Percentiles rank a stretch among this genome's conserved stretches.
Evolutionary conservation across 1,139 yeast species (phyloP).

Genomic region (Saccharomyces pastorianus): DNA sequence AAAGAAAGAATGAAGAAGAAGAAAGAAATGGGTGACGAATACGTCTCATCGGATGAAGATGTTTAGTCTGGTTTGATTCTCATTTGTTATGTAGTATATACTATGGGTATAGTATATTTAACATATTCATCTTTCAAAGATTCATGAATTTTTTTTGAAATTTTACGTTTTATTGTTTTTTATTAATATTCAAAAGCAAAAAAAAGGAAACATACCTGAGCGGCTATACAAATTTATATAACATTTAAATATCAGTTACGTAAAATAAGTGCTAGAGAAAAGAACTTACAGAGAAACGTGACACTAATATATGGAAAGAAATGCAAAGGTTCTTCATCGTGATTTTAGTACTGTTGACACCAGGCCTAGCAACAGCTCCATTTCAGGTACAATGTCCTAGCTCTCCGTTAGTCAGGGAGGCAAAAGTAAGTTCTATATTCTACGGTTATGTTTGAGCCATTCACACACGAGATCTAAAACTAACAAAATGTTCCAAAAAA

Average conservation of each 20-base stretch:
- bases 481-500: background rate
- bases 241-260: background rate
- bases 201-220: background rate
- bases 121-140: too few relatives aligned
- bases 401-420: constrained; percentile 34
- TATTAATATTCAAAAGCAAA: background rate
- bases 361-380: constrained; percentile 30
- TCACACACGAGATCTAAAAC: background rate
- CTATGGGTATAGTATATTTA: too few relatives aligned
- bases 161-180: background rate
- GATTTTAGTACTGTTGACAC: constrained; percentile 11
- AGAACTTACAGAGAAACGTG: background rate
- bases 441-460: too few relatives aligned
- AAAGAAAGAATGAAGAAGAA: constrained; percentile 99
- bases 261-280: background rate
- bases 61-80: constrained; percentile 9
- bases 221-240: background rate
- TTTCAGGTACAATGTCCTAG: constrained; percentile 38
- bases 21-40: constrained; percentile 98
- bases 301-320: background rate
- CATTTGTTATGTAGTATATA: too few relatives aligned
- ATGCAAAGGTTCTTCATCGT: background rate
- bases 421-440: constrained; percentile 28
- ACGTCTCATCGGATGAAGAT: constrained; percentile 83
- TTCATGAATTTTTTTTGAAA: background rate